Conservation (phyloP, 345 rosid genomes). For the Combretum micranthum region DNA sequence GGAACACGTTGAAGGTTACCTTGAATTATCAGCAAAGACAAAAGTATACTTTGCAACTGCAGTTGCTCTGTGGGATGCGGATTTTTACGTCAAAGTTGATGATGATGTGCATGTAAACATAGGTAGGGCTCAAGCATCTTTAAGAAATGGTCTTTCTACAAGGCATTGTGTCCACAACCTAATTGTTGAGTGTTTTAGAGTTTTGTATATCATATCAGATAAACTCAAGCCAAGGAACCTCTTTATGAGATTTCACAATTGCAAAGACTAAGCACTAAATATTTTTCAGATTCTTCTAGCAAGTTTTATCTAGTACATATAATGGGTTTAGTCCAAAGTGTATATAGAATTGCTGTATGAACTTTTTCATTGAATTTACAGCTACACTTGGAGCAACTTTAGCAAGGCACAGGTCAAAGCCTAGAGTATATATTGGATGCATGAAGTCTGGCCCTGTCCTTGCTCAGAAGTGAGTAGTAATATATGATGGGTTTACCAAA, state of each 20-base stretch:
- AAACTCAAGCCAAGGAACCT: too few relatives aligned
- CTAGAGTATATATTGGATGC: constrained; percentile 87
- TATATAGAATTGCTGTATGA: not conserved
- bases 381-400: constrained; percentile 92
- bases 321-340: too few relatives aligned
- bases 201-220: too few relatives aligned
- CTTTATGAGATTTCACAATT: too few relatives aligned
- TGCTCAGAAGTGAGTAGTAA: constrained; percentile 81
- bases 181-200: too few relatives aligned
- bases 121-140: constrained; percentile 31
- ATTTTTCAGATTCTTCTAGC: too few relatives aligned
- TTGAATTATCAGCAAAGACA: constrained; percentile 92
- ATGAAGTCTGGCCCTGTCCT: constrained; percentile 99
- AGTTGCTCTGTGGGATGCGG: constrained; percentile 90
- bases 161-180: too few relatives aligned
- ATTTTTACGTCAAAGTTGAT: constrained; percentile 93
- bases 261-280: too few relatives aligned
- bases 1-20: constrained; percentile 98
- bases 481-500: too few relatives aligned
- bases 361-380: constrained; percentile 24
- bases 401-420: constrained; percentile 58
- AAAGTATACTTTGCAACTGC: constrained; percentile 82
- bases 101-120: constrained; percentile 97
- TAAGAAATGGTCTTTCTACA: too few relatives aligned
- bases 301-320: too few relatives aligned